These are phyloP conservation scores for Penicillium angulare DNA, from an alignment of 495 filamentous ascomycete species.

Conservation along the genomic window DNA sequence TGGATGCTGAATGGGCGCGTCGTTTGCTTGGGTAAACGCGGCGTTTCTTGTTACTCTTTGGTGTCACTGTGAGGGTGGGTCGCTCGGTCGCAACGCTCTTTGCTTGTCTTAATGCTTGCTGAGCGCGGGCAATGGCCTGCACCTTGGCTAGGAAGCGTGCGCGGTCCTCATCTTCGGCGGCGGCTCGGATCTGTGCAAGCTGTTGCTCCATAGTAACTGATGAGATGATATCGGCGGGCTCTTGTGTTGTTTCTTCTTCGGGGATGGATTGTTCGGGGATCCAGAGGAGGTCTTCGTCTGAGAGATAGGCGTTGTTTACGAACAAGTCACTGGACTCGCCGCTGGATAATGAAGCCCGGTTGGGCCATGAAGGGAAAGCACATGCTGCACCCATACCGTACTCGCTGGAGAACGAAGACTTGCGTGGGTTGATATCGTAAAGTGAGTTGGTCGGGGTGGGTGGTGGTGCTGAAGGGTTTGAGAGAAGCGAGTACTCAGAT, in stretches of 20 bases:
- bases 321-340: constrained; percentile 32
- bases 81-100: constrained; percentile 35
- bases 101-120: constrained; percentile 39
- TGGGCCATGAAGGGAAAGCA: constrained; percentile 55
- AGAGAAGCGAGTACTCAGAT: constrained; percentile 33
- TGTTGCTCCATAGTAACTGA: constrained; percentile 44
- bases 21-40: constrained; percentile 31
- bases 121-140: constrained; percentile 45
- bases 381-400: constrained; percentile 46
- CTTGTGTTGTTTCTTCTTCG: constrained; percentile 1
- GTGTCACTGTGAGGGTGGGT: constrained; percentile 21
- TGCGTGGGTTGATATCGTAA: constrained; percentile 46
- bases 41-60: constrained; percentile 42
- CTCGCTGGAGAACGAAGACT: constrained; percentile 45
- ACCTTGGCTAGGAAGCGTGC: constrained; percentile 46
- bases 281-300: constrained; percentile 53
- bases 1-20: constrained; percentile 35
- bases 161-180: constrained; percentile 42
- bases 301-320: constrained; percentile 44
- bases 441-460: constrained; percentile 40
- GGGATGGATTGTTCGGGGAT: constrained; percentile 31
- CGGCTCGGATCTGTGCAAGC: constrained; percentile 37
- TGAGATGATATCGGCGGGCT: constrained; percentile 15
- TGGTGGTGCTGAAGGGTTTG: constrained; percentile 39
- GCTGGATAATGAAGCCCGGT: constrained; percentile 43